Conservation (phyloP, 768 basidiomycete genomes). For the Russula lepida region DNA sequence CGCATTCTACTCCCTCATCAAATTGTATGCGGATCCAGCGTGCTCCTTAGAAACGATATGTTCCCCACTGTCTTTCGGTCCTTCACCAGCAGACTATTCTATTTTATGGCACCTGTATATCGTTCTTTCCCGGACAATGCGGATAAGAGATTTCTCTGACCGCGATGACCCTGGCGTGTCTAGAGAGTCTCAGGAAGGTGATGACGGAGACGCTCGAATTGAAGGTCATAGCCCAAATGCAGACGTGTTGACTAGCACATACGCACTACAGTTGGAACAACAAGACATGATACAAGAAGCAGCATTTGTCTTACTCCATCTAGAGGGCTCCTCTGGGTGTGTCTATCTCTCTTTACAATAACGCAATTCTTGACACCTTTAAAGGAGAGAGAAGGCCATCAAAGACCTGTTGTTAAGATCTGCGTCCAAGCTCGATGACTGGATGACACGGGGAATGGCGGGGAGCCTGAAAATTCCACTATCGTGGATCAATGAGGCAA, state of each 20-base stretch:
- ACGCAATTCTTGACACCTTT: not conserved
- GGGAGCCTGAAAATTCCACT: conserved; percentile 75
- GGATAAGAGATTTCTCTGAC: conserved; percentile 83
- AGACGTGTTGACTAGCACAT: conserved; percentile 73
- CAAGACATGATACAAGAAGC: conserved; percentile 78
- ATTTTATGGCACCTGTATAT: conserved; percentile 92
- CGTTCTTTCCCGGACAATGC: conserved; percentile 74
- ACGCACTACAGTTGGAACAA: conserved; percentile 80
- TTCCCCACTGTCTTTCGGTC: conserved; percentile 61
- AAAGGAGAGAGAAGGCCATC: conserved; percentile 74
- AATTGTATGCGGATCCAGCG: conserved; percentile 63
- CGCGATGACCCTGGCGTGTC: conserved; percentile 43
- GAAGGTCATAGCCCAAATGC: conserved; percentile 81
- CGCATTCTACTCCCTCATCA: conserved; percentile 74
- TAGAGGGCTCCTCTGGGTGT: conserved; percentile 80
- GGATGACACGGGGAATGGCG: conserved; percentile 61
- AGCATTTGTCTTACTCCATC: conserved; percentile 80
- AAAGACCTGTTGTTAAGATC: conserved; percentile 71
- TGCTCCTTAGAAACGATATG: conserved; percentile 63
- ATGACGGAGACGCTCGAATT: conserved; percentile 37
- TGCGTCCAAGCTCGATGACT: conserved; percentile 58
- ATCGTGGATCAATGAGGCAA: conserved; percentile 85
- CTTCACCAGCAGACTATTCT: conserved; percentile 72
- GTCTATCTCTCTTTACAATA: conserved; percentile 25
- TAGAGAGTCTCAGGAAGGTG: conserved; percentile 31